These are phyloP conservation scores for Paracorniculantispora psalliotae DNA, from an alignment of 2,329 filamentous ascomycete genomes.

Conservation along the genomic window DNA sequence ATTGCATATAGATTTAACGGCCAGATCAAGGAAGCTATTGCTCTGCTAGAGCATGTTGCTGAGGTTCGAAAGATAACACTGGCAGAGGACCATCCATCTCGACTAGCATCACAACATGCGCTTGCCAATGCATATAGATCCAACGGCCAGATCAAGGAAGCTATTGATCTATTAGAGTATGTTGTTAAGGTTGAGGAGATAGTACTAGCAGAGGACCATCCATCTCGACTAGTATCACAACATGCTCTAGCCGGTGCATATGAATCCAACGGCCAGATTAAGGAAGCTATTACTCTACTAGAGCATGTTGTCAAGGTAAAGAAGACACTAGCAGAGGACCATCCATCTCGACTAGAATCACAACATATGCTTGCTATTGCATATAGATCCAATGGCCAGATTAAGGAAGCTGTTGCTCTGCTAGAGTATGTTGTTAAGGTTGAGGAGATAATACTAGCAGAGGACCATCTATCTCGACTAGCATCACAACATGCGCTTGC, in stretches of 20 bases:
- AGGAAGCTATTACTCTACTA: not conserved
- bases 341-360: too few species aligned
- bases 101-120: not conserved
- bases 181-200: not conserved
- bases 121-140: constrained; percentile 1
- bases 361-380: too few species aligned
- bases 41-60: not conserved
- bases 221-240: not conserved
- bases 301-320: not conserved
- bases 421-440: too few species aligned
- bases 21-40: not conserved
- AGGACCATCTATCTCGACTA: too few species aligned
- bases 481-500: too few species aligned
- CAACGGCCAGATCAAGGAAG: constrained; percentile 3
- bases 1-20: not conserved
- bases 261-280: not conserved
- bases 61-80: not conserved
- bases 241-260: not conserved
- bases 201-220: constrained; percentile 5
- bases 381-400: too few species aligned
- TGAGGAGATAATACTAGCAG: too few species aligned
- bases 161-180: not conserved
- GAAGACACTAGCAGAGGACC: too few species aligned
- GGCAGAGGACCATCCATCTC: not conserved
- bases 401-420: too few species aligned